Conservation (phyloP, 306 rosid species). For the Vigna unguiculata region DNA sequence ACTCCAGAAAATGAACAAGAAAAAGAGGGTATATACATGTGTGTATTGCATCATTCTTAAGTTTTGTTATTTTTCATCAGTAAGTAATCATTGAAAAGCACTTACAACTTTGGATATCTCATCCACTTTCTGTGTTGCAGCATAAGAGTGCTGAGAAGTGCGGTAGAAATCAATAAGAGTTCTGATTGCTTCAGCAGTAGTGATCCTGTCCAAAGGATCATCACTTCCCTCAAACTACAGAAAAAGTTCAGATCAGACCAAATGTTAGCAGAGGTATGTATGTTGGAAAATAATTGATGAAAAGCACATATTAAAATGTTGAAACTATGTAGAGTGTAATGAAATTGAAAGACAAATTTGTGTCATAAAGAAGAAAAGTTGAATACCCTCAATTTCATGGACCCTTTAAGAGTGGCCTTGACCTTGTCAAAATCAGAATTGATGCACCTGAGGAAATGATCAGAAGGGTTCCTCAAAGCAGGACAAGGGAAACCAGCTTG, state of each 20-base stretch:
- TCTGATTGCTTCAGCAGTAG: slow-evolving; percentile 86
- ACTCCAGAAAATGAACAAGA: slow-evolving; percentile 10
- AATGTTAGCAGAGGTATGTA: background rate
- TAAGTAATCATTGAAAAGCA: background rate
- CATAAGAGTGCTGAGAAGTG: slow-evolving; percentile 74
- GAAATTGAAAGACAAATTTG: slow-evolving; percentile 5
- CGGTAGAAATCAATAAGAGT: slow-evolving; percentile 72
- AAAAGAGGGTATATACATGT: background rate
- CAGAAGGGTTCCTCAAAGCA: slow-evolving; percentile 96
- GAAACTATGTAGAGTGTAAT: background rate
- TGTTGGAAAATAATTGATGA: background rate
- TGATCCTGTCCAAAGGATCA: slow-evolving; percentile 85
- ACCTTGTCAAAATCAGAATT: slow-evolving; percentile 98
- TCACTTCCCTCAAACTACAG: slow-evolving; percentile 80
- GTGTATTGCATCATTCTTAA: background rate
- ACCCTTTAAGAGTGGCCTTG: slow-evolving; percentile 83
- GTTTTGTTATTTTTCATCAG: background rate
- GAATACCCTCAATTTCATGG: slow-evolving; percentile 87
- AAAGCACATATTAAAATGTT: background rate
- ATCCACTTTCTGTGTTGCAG: slow-evolving; percentile 78
- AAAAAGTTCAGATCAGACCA: slow-evolving; percentile 28
- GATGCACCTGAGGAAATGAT: slow-evolving; percentile 92
- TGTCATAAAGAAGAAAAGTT: slow-evolving; percentile 10
- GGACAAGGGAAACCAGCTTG: slow-evolving; percentile 99
- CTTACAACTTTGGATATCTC: slow-evolving; percentile 90